Base-by-base conservation (phyloP, 768 basidiomycete genomes). In the Mycena vulgaris region DNA sequence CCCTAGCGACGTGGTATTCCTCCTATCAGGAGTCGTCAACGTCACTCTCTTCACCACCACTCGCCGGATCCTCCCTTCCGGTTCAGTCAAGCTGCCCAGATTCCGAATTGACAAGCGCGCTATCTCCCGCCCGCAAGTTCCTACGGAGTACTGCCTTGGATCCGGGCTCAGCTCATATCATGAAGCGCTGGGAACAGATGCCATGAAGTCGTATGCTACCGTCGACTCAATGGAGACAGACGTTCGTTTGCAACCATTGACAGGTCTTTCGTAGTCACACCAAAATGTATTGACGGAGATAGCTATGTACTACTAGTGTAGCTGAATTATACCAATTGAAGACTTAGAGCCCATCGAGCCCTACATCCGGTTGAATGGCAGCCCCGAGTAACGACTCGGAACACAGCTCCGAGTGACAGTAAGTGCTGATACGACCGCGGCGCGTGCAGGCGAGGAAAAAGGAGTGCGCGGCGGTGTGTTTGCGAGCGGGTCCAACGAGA, bases 21-120 rank as follows among this genome's bases (percentile, higher is more conserved):
- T 83, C 19, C 75, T 83, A 7, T 81, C 80, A 4, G 84, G 84
- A 19, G 56, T 80, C 14, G 77, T 82, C 55, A 84, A 85, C 68
- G 82, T 81, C 35, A 74, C 81, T 1, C 72, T 85, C 10, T 84
- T 85, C 74, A 72, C 76, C 30, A 80, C 77, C 23, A 80, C 78
- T 23, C 78, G 82, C 47, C 78, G 78, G 6, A 76, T 84, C 31
- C 77, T 85, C 17, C 83, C 82, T 35, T 59, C 75, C 1, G 63
- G 77, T 35, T 80, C 83, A 21, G 53, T 83, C 59, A 69, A 62
- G 47, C 69, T 79, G 30, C 72, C 75, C 52, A 42, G 25, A 40
- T 58, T 58, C 57, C 9, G 57, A 42, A 25, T 45, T 7, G 57
- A 58, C 40, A 75, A 70, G 56, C 76, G 77, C 77, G 66, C 72